These are phyloP conservation scores for Apophysomyces sp. DNA, from an alignment of 371 early-diverging fungal species.

Conservation along the genomic window DNA sequence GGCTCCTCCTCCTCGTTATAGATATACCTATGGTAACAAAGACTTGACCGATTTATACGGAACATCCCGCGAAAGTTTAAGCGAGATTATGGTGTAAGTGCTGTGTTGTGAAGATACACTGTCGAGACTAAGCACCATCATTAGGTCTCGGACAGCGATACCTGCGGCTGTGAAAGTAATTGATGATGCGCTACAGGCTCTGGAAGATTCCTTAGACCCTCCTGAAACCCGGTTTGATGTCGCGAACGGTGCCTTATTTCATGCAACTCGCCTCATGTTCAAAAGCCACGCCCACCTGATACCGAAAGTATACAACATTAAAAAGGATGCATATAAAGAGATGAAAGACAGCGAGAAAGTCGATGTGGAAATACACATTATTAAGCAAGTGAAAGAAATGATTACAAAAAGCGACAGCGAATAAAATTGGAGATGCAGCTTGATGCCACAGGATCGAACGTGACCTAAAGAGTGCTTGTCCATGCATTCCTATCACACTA, in stretches of 20 bases:
- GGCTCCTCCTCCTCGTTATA: slow-evolving; percentile 21
- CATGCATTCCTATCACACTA: not conserved
- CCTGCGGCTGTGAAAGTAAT: slow-evolving; percentile 29
- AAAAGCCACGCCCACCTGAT: slow-evolving; percentile 26
- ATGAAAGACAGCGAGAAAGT: slow-evolving; percentile 13
- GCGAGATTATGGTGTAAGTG: slow-evolving; percentile 32
- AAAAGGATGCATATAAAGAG: slow-evolving; percentile 34
- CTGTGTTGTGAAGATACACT: not conserved
- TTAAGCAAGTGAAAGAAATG: not conserved
- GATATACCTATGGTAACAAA: slow-evolving; percentile 33
- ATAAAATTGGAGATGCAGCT: too few species aligned
- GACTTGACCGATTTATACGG: slow-evolving; percentile 37
- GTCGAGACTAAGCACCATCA: not conserved
- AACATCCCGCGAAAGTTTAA: slow-evolving; percentile 15
- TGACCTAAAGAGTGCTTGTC: too few species aligned
- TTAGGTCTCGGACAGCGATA: slow-evolving; percentile 20
- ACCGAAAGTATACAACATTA: slow-evolving; percentile 29
- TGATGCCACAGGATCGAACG: too few species aligned
- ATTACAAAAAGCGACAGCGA: slow-evolving; percentile 3
- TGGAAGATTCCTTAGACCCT: slow-evolving; percentile 26
- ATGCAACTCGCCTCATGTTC: slow-evolving; percentile 33
- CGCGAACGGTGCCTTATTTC: slow-evolving; percentile 44
- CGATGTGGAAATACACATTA: slow-evolving; percentile 4
- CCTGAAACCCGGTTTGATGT: slow-evolving; percentile 26
- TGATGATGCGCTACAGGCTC: slow-evolving; percentile 15